These are phyloP conservation scores for Akanthomyces dipterigenus DNA, from an alignment of 2,329 filamentous ascomycete species.

Conservation along the genomic window DNA sequence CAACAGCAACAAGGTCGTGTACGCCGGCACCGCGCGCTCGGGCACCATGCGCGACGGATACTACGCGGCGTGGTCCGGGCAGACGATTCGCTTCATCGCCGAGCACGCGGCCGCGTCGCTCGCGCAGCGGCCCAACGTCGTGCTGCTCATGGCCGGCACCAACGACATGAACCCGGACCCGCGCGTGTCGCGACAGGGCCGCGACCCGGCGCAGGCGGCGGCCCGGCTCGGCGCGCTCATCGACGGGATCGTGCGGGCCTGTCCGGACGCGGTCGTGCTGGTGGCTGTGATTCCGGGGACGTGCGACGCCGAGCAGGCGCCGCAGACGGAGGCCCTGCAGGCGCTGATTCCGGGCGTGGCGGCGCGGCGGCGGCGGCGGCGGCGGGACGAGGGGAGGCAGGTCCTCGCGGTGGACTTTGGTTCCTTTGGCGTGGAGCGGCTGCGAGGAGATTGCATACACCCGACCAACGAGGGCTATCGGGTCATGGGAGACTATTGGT, in stretches of 20 bases:
- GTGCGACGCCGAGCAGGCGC: background rate
- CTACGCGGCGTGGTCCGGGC: background rate
- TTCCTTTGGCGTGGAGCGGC: background rate
- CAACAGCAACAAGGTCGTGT: background rate
- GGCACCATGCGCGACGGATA: background rate
- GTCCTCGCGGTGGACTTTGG: background rate
- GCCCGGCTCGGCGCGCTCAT: background rate
- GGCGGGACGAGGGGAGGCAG: too few relatives aligned
- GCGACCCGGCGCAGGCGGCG: background rate
- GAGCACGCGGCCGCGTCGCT: background rate
- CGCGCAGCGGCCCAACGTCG: background rate
- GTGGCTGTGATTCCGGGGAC: background rate
- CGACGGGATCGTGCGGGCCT: background rate
- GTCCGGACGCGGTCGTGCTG: background rate
- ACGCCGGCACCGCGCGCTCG: background rate
- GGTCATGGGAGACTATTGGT: conserved; percentile 19
- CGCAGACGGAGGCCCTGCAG: background rate
- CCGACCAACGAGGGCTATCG: conserved; percentile 17
- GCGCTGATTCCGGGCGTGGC: background rate
- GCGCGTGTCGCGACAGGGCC: background rate
- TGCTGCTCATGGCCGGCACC: background rate
- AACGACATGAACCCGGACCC: background rate
- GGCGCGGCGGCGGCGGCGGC: background rate
- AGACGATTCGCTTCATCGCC: background rate
- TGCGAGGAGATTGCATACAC: conserved; percentile 18